A percentile compares a stretch with the other conserved stretches of the same genome.
Evolutionary conservation across 768 basidiomycete species (phyloP).

Genomic region (Suillus occidentalis): DNA sequence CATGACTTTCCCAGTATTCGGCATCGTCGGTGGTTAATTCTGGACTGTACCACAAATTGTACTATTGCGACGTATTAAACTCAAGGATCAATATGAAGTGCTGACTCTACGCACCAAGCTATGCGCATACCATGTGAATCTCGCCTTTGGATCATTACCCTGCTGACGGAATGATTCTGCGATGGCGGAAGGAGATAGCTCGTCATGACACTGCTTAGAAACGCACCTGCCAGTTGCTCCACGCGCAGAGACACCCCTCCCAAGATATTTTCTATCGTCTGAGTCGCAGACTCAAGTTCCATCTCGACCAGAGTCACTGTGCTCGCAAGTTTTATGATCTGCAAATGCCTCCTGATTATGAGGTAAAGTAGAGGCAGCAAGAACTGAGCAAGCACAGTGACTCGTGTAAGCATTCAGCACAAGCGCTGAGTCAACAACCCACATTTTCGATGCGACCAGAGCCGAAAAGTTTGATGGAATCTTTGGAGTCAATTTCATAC

Average conservation of each 20-base stretch:
- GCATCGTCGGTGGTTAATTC: too few species aligned
- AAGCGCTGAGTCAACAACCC: conserved; percentile 2
- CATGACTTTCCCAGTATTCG: too few species aligned
- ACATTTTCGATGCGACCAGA: conserved; percentile 37
- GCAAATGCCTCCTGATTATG: conserved; percentile 33
- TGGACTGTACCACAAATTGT: too few species aligned
- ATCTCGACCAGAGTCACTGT: conserved; percentile 26
- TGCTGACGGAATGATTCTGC: background rate
- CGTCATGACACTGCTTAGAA: too few species aligned
- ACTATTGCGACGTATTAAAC: background rate
- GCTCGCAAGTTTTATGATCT: conserved; percentile 30
- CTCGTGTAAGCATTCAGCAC: background rate
- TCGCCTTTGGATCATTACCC: background rate
- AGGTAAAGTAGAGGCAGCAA: conserved; percentile 38
- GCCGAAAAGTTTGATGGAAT: conserved; percentile 30
- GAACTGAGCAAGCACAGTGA: conserved; percentile 22
- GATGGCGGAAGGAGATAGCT: background rate
- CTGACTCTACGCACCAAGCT: background rate
- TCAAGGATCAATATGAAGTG: background rate
- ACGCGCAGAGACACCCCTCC: background rate
- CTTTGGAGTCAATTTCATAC: conserved; percentile 34
- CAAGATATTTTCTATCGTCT: background rate
- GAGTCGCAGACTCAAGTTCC: conserved; percentile 17
- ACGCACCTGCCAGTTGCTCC: background rate
- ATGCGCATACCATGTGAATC: background rate